A percentile compares a stretch with the other conserved stretches of the same genome.
Evolutionary conservation across 1,139 yeast genomes (phyloP).

Genomic region (Meyerozyma carpophila): DNA sequence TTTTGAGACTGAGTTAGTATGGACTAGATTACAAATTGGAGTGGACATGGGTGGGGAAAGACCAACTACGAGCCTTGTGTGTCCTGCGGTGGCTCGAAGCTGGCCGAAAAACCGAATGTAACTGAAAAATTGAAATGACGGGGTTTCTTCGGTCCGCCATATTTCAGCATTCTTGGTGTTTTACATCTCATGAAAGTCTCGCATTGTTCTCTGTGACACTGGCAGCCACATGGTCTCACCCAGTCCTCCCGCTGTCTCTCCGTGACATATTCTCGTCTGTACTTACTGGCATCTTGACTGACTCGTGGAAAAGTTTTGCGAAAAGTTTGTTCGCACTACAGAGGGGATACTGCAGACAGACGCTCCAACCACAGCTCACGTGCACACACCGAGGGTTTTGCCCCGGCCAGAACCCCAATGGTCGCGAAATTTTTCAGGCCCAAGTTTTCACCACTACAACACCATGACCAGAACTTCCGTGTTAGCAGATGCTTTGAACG

Average conservation of each 20-base stretch:
- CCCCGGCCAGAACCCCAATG: background rate
- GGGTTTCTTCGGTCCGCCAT: too few species aligned
- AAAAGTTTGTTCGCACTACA: background rate
- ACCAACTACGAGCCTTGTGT: too few species aligned
- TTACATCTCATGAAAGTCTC: too few species aligned
- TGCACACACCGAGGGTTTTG: background rate
- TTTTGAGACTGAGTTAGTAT: slow-evolving; percentile 72
- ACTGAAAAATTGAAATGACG: too few species aligned
- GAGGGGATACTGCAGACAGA: background rate
- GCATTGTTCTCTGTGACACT: too few species aligned
- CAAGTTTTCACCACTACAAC: slow-evolving; percentile 3
- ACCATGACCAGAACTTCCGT: slow-evolving; percentile 98
- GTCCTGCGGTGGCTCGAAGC: too few species aligned
- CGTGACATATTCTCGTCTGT: slow-evolving; percentile 4
- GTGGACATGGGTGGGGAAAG: background rate
- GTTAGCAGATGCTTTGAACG: slow-evolving; percentile 97
- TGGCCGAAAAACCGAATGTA: too few species aligned
- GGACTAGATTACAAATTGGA: background rate
- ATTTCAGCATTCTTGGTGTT: too few species aligned
- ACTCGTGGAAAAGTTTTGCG: slow-evolving; percentile 1
- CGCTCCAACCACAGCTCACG: background rate
- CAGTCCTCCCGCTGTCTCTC: background rate
- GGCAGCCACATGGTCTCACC: too few species aligned
- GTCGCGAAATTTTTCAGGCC: slow-evolving; percentile 1
- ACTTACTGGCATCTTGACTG: slow-evolving; percentile 26